A percentile compares a stretch with the other conserved stretches of the same genome.
Conservation (phyloP, 192 early-diverging fungal genomes). For the Umbelopsis vinacea region DNA sequence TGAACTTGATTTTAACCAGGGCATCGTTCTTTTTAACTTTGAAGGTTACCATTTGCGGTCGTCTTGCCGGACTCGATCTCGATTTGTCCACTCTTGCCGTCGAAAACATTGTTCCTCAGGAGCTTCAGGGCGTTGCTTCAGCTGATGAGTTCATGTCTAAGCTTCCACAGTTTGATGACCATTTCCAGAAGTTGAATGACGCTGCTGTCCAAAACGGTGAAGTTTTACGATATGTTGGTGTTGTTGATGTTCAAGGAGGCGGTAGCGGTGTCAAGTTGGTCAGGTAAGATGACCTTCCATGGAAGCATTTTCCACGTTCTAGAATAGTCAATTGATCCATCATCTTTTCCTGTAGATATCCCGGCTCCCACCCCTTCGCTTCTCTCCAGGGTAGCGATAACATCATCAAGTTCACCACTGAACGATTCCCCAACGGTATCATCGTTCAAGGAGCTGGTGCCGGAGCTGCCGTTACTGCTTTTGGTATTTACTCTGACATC, state of each 20-base stretch:
- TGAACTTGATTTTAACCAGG: too few species aligned
- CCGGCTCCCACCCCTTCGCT: conserved; percentile 91
- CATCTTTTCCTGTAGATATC: conserved; percentile 57
- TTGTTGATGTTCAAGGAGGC: conserved; percentile 70
- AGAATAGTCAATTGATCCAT: too few species aligned
- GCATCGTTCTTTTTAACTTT: too few species aligned
- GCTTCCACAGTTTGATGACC: conserved; percentile 83
- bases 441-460: conserved; percentile 96
- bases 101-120: conserved; percentile 96
- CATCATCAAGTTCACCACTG: conserved; percentile 95
- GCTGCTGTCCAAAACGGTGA: conserved; percentile 69
- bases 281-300: conserved; percentile 46
- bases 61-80: conserved; percentile 83
- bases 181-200: conserved; percentile 84
- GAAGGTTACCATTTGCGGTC: conserved; percentile 82
- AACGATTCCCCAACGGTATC: conserved; percentile 91
- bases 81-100: conserved; percentile 79
- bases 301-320: too few species aligned
- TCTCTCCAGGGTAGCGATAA: conserved; percentile 97
- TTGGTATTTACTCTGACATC: conserved; percentile 95
- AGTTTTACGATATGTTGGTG: conserved; percentile 94
- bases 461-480: conserved; percentile 96
- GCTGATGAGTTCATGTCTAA: conserved; percentile 85
- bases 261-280: conserved; percentile 79
- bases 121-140: conserved; percentile 68